These are phyloP conservation scores for Blumeria graminis DNA, from an alignment of 2,329 filamentous ascomycete species.

Conservation along the genomic window DNA sequence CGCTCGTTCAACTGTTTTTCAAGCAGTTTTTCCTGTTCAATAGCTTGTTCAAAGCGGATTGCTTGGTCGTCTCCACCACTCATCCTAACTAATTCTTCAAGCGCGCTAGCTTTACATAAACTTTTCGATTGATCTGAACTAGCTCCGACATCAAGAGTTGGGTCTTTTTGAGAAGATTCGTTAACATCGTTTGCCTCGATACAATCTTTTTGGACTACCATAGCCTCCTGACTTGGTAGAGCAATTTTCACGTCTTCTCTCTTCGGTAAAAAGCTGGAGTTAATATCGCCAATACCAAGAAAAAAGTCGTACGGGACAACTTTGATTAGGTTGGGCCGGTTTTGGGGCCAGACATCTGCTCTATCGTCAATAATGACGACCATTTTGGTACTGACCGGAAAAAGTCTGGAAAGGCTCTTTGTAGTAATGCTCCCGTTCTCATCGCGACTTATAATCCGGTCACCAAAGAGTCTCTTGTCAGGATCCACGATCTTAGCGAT, in stretches of 20 bases:
- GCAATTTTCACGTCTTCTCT: constrained; percentile 25
- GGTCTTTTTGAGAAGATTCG: constrained; percentile 7
- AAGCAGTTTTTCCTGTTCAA: constrained; percentile 68
- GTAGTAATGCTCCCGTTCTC: constrained; percentile 84
- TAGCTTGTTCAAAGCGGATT: constrained; percentile 48
- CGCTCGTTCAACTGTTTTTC: constrained; percentile 76
- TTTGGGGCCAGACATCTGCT: constrained; percentile 81
- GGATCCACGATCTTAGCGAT: constrained; percentile 89
- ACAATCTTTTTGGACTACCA: constrained; percentile 1
- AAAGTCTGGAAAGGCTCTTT: constrained; percentile 75
- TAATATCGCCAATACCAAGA: constrained; percentile 93
- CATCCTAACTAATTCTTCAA: constrained; percentile 61
- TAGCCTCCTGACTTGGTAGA: constrained; percentile 8
- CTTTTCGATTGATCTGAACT: constrained; percentile 3
- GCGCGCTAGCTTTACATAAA: constrained; percentile 17
- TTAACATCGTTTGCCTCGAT: constrained; percentile 14
- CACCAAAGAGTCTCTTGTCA: constrained; percentile 68
- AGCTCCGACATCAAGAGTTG: not conserved
- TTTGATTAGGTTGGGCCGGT: constrained; percentile 80
- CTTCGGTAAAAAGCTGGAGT: constrained; percentile 87
- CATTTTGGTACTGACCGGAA: constrained; percentile 96
- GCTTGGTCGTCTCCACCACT: constrained; percentile 38
- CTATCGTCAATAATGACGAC: constrained; percentile 97
- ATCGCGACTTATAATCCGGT: constrained; percentile 85
- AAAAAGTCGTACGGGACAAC: constrained; percentile 95